Base-by-base conservation (phyloP, 2,329 filamentous ascomycete genomes). In the Talaromyces verruculosus region DNA sequence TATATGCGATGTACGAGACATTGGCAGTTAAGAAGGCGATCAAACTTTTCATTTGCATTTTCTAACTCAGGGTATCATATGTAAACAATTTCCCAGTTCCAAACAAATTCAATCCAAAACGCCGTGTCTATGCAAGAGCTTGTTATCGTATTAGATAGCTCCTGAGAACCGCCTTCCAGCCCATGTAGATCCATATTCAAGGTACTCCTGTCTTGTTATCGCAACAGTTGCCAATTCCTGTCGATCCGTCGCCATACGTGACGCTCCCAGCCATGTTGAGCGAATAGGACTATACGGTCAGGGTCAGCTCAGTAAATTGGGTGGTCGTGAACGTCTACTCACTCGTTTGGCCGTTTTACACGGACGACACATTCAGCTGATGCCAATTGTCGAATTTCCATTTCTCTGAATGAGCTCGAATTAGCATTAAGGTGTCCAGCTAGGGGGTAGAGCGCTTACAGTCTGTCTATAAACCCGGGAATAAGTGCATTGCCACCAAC, bases 161-260 rank as follows among this genome's bases (percentile, higher is more conserved):
- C 81, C 80, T 15, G 81, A 82, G 75, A 96, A 95, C 73, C 87
- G 91, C 72, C 87, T 88, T 33, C 87, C 87, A 28, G 91, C 84
- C 91, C 91, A 94, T 1, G 81, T 82, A 64, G 85, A 87, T 8
- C 95, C 95, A 73, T 93, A 80, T 77, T 99, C 95, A 61, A 95
- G 88, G 76, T 99, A 99, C 74, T 99, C 92, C 68, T 91, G 86
- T 75, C 91, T 92, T 0, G 91, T 95, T n/a, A 97, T 91, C 1
- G 88, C 85, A 13, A 93, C 78, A 59, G 84, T 84, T 67, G 88
- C 84, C 61, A 96, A 69, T 61, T 82, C 82, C 45, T 90, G 84
- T 49, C 84, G 83, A 71, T 93, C 88, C 61, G 81, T 86, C 0
- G 92, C 92, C 65, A 97, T 82, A 66, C 88, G 85, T 25, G 91